Conservation (phyloP, 192 early-diverging fungal genomes). For the Diversispora epigaea region DNA sequence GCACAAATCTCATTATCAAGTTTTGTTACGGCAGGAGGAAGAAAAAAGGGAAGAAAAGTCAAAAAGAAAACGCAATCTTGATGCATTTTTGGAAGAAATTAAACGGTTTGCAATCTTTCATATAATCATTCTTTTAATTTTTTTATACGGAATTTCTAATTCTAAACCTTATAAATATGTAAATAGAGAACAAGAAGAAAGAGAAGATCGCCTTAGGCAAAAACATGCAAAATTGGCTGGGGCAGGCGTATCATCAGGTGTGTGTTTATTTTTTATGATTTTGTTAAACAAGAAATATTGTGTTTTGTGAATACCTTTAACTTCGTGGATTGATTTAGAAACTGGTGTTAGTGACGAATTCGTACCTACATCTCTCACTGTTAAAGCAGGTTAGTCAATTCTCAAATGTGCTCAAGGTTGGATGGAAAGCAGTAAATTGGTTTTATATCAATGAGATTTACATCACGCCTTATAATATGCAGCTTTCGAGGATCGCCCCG, state of each 20-base stretch:
- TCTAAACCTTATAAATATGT: not conserved
- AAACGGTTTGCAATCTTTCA: slow-evolving; percentile 49
- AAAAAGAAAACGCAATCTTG: slow-evolving; percentile 75
- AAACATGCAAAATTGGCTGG: slow-evolving; percentile 42
- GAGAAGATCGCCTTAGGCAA: slow-evolving; percentile 47
- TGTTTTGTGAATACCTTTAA: not conserved
- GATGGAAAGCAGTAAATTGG: not conserved
- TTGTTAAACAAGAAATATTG: not conserved
- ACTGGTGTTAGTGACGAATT: slow-evolving; percentile 14
- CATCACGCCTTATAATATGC: not conserved
- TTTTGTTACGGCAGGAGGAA: slow-evolving; percentile 18
- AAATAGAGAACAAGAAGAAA: slow-evolving; percentile 64
- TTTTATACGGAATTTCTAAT: not conserved
- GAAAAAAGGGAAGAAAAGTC: slow-evolving; percentile 46
- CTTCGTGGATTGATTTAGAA: slow-evolving; percentile 10
- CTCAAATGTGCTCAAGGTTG: not conserved
- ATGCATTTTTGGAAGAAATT: slow-evolving; percentile 81
- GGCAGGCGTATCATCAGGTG: slow-evolving; percentile 29
- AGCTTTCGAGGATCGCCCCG: slow-evolving; percentile 43
- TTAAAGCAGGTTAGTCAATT: slow-evolving; percentile 29
- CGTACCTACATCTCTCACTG: slow-evolving; percentile 17
- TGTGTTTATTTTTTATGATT: slow-evolving; percentile 14
- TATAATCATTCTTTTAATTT: not conserved
- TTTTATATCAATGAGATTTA: not conserved
- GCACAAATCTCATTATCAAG: no score